Evolutionary conservation across 768 basidiomycete species (phyloP), one percentile per base, ranked within the genome.

Genomic region (Calocybe indica): DNA sequence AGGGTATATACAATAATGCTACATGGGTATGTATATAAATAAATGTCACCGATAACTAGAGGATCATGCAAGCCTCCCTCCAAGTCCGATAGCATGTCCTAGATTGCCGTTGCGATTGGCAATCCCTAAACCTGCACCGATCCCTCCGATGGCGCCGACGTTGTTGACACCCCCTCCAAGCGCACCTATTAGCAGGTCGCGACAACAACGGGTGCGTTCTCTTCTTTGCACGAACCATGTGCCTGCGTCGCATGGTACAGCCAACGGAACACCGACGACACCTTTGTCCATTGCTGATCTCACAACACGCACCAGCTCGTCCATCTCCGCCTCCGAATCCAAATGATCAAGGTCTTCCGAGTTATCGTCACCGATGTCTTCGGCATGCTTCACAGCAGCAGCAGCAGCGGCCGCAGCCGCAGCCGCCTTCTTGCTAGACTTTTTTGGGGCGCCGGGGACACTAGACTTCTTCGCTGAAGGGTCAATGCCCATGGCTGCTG

Each of bases 321-420:
- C 91, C 41, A 92, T 70, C 65, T 93, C 91, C 7, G 80, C 83
- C 56, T 92, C 90, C 4, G 89, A 92, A 61, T 92, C 89, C 52
- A 92, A 52, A 48, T 89, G 84, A 42, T 87, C 85, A 44, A 85
- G 64, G 52, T 90, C 85, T 61, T 90, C 87, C 37, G 74, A 73
- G 4, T 66, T 69, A 43, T 85, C 85, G 13, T 79, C 85, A 4
- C 75, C 78, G 33, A 71, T 50, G 32, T 68, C 69, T 32, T 78
- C 79, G 1, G 68, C 73, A 41, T 77, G 62, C 10, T 76, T 72
- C 3, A 71, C 71, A 0, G 74, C 70, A 7, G 75, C 73, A 6
- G 75, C 74, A 0, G 79, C 74, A 0, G 73, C 71, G 0, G 77
- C 74, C 1, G 76, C 71, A 0, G 73, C 71, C 0, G 77, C 74